Percentiles rank a stretch among this genome's conserved stretches.
phyloP scores from a whole-genome alignment of 208 protist species.

The Acanthamoeba culbertsoni region DNA sequence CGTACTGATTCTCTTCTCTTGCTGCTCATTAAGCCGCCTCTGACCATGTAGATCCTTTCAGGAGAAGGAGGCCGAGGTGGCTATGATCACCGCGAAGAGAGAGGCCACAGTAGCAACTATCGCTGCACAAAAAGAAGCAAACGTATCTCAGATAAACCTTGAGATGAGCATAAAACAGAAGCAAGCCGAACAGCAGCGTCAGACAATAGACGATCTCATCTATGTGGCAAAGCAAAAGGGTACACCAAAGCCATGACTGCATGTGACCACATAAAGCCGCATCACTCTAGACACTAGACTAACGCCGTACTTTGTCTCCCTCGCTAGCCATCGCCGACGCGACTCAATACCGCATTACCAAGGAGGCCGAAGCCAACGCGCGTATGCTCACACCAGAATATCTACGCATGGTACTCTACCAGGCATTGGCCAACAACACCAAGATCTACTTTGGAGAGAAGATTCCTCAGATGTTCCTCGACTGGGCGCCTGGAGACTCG shows the following conservation, averaged over 20 bases:
- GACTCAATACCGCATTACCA: not conserved
- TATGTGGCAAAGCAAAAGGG: constrained; percentile 27
- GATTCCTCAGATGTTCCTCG: constrained; percentile 45
- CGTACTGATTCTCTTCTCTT: not conserved
- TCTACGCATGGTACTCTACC: constrained; percentile 15
- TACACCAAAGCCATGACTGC: not conserved
- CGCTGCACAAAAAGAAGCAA: constrained; percentile 28
- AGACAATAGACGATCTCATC: constrained; percentile 4
- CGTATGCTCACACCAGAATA: constrained; percentile 44
- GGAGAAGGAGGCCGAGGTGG: constrained; percentile 33
- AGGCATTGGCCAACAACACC: constrained; percentile 55
- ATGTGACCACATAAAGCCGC: too few species aligned
- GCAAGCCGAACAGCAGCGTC: not conserved
- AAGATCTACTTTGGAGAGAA: constrained; percentile 58
- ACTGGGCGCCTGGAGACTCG: not conserved
- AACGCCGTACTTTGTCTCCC: not conserved
- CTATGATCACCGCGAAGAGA: constrained; percentile 16
- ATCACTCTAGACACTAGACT: too few species aligned
- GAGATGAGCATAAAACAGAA: constrained; percentile 46
- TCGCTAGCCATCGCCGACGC: not conserved
- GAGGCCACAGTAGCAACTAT: constrained; percentile 1
- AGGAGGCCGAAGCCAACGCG: constrained; percentile 51
- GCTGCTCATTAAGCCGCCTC: not conserved
- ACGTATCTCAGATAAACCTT: constrained; percentile 41
- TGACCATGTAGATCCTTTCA: not conserved